Conservation (phyloP, 1,139 yeast species). For the Suhomyces bolitotheri region DNA sequence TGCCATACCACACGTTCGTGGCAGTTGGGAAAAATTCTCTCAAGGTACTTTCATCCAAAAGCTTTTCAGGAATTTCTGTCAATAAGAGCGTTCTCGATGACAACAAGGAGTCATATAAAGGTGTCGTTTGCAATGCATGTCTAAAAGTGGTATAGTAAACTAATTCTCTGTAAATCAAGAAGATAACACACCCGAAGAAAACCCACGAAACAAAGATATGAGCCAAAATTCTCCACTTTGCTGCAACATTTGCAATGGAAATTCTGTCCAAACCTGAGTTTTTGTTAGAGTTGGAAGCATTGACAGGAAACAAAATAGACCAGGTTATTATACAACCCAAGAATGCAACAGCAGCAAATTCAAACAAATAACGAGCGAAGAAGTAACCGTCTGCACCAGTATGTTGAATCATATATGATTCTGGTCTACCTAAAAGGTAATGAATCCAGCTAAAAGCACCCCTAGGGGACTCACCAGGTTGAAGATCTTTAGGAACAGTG, state of each 20-base stretch:
- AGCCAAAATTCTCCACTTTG: constrained; percentile 64
- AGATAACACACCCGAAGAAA: constrained; percentile 58
- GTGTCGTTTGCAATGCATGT: constrained; percentile 68
- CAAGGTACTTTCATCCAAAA: constrained; percentile 52
- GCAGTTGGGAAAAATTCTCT: constrained; percentile 62
- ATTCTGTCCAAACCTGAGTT: constrained; percentile 56
- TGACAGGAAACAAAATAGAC: constrained; percentile 84
- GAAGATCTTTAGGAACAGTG: constrained; percentile 40
- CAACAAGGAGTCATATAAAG: constrained; percentile 64
- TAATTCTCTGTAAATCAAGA: constrained; percentile 69
- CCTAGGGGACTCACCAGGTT: constrained; percentile 56
- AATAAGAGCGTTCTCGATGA: constrained; percentile 68
- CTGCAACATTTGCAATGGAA: constrained; percentile 59
- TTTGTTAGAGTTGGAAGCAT: constrained; percentile 74
- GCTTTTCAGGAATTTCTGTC: constrained; percentile 57
- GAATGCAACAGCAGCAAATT: constrained; percentile 57
- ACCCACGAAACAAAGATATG: constrained; percentile 74
- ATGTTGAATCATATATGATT: constrained; percentile 70
- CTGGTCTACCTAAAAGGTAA: constrained; percentile 54
- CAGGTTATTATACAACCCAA: constrained; percentile 66
- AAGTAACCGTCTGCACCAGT: constrained; percentile 89
- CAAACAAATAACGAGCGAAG: constrained; percentile 72
- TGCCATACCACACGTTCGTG: constrained; percentile 60
- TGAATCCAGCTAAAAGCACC: constrained; percentile 61
- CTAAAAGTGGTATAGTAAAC: constrained; percentile 66